phyloP scores from a whole-genome alignment of 441 rosid genomes.

The Brassica balearica region DNA sequence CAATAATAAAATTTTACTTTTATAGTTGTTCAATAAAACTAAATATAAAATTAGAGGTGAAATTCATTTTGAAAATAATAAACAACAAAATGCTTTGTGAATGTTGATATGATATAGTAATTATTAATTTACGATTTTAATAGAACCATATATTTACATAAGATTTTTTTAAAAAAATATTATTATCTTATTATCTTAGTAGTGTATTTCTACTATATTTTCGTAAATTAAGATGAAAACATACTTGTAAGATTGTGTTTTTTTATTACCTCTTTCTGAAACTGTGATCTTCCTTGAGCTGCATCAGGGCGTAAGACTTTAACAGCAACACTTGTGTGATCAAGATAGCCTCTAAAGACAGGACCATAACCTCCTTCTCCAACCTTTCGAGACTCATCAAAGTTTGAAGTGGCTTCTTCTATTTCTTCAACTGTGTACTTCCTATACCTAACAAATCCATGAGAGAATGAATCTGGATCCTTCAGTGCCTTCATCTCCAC shows the following conservation, averaged over 20 bases:
- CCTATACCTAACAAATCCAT: constrained; percentile 50
- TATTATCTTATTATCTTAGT: too few relatives aligned
- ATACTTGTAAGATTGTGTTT: neutral
- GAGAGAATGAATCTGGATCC: constrained; percentile 45
- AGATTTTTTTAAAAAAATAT: too few relatives aligned
- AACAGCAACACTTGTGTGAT: constrained; percentile 69
- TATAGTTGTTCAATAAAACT: too few relatives aligned
- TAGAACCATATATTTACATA: too few relatives aligned
- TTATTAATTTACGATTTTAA: too few relatives aligned
- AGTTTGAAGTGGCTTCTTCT: constrained; percentile 58
- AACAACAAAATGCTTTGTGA: too few relatives aligned
- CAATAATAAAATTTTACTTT: too few relatives aligned
- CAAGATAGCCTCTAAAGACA: constrained; percentile 65
- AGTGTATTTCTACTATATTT: too few relatives aligned
- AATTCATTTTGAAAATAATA: too few relatives aligned
- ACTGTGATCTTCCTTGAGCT: constrained; percentile 73
- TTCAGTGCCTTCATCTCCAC: constrained; percentile 46
- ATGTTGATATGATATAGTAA: too few relatives aligned
- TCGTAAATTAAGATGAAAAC: too few relatives aligned
- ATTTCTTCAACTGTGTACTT: constrained; percentile 63
- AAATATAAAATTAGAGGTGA: too few relatives aligned
- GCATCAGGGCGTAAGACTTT: constrained; percentile 77
- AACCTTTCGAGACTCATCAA: constrained; percentile 50
- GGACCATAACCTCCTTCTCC: constrained; percentile 88
- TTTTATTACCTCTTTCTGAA: constrained; percentile 58